These are phyloP conservation scores for Thyridium curvatum DNA, from an alignment of 2,329 filamentous ascomycete species.

Conservation along the genomic window DNA sequence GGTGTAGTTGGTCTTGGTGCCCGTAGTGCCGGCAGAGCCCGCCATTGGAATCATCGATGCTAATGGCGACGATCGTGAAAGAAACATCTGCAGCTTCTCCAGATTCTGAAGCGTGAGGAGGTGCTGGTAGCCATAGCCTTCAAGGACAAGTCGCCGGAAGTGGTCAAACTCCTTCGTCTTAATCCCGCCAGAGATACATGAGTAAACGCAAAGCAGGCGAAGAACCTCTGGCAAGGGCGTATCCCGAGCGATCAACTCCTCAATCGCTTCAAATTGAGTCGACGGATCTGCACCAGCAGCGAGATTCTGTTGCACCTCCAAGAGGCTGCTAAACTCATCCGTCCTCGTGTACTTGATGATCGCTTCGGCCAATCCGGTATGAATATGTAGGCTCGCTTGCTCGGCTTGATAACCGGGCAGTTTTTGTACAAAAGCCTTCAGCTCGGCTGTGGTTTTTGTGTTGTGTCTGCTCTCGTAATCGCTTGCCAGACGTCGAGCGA, in stretches of 20 bases:
- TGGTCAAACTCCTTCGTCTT: slow-evolving; percentile 82
- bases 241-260: slow-evolving; percentile 88
- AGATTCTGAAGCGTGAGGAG: slow-evolving; percentile 81
- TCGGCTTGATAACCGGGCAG: slow-evolving; percentile 89
- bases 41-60: slow-evolving; percentile 76
- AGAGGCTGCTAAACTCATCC: slow-evolving; percentile 78
- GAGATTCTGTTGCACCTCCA: slow-evolving; percentile 94
- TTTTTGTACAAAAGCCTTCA: slow-evolving; percentile 92
- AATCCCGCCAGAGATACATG: slow-evolving; percentile 81
- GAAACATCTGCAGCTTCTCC: slow-evolving; percentile 82
- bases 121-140: slow-evolving; percentile 94
- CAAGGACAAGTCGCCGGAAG: slow-evolving; percentile 80
- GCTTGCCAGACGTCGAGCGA: slow-evolving; percentile 74
- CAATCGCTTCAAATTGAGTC: slow-evolving; percentile 83
- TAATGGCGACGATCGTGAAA: slow-evolving; percentile 69
- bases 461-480: slow-evolving; percentile 86
- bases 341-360: slow-evolving; percentile 89
- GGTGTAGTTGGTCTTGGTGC: slow-evolving; percentile 82
- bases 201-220: slow-evolving; percentile 83
- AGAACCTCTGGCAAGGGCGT: slow-evolving; percentile 76
- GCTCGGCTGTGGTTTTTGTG: slow-evolving; percentile 81
- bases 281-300: slow-evolving; percentile 85
- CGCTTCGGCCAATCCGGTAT: slow-evolving; percentile 88
- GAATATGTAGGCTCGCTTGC: slow-evolving; percentile 84
- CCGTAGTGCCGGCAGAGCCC: slow-evolving; percentile 44